phyloP scores from a whole-genome alignment of 108 stramenopile genomes.

The Ochromonas danica region DNA sequence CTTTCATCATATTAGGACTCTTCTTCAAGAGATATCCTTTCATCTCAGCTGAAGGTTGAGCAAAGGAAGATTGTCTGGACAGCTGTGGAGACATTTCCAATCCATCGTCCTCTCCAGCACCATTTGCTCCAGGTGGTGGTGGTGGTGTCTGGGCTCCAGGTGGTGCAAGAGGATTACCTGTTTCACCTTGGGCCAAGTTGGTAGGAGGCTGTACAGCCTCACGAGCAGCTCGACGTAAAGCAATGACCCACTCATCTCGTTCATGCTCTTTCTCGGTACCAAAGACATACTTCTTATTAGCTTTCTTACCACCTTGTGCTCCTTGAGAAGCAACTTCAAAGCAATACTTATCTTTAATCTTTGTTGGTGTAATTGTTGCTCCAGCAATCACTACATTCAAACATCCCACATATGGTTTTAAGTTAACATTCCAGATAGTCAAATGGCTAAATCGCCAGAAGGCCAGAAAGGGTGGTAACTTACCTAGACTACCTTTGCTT shows the following conservation, averaged over 20 bases:
- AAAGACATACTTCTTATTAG: slow-evolving; percentile 30
- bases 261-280: slow-evolving; percentile 12
- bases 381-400: not conserved
- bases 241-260: slow-evolving; percentile 3
- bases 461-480: no score
- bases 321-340: slow-evolving; percentile 28
- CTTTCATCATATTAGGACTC: slow-evolving; percentile 26
- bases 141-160: no score
- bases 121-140: no score
- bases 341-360: slow-evolving; percentile 18
- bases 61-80: no score
- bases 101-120: no score
- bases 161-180: no score
- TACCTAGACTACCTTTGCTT: slow-evolving; percentile 21
- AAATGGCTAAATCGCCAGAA: no score
- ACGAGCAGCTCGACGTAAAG: not conserved
- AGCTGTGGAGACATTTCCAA: no score
- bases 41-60: not conserved
- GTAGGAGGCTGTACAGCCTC: no score
- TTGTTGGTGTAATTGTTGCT: not conserved
- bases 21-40: slow-evolving; percentile 22
- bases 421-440: no score
- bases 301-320: slow-evolving; percentile 1
- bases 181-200: no score
- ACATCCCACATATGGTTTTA: not conserved